Conservation (phyloP, 495 filamentous ascomycete species). For the Annulohypoxylon maeteangense region DNA sequence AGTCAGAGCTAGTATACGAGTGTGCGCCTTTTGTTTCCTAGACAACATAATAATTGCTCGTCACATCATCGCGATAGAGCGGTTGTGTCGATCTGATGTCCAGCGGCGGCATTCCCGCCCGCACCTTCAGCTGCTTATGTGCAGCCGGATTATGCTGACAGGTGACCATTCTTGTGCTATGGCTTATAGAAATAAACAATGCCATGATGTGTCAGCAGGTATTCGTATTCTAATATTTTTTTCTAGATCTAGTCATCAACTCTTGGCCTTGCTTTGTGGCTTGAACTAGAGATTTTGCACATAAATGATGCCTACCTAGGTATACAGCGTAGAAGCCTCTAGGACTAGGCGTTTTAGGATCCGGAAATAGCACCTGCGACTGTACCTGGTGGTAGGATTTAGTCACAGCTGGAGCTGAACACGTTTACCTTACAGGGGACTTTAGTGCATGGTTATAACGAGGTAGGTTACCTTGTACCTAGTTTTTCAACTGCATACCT, state of each 20-base stretch:
- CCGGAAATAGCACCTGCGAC: too few relatives aligned
- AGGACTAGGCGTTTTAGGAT: background rate
- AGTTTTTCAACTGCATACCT: too few relatives aligned
- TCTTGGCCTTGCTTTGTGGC: background rate
- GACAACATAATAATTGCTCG: background rate
- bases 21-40: background rate
- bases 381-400: too few relatives aligned
- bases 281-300: background rate
- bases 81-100: background rate
- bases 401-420: too few relatives aligned
- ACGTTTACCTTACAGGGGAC: too few relatives aligned
- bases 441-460: too few relatives aligned
- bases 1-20: background rate
- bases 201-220: background rate
- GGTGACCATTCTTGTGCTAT: background rate
- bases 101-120: background rate
- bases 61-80: background rate
- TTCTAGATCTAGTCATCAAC: too few relatives aligned
- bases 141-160: background rate
- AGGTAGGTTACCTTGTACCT: too few relatives aligned
- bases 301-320: too few relatives aligned
- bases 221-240: background rate
- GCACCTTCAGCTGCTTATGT: conserved; percentile 9
- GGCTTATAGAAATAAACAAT: background rate
- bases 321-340: too few relatives aligned